Conservation (phyloP, 164 flowering plant genomes). For the Euptelea pleiosperma region DNA sequence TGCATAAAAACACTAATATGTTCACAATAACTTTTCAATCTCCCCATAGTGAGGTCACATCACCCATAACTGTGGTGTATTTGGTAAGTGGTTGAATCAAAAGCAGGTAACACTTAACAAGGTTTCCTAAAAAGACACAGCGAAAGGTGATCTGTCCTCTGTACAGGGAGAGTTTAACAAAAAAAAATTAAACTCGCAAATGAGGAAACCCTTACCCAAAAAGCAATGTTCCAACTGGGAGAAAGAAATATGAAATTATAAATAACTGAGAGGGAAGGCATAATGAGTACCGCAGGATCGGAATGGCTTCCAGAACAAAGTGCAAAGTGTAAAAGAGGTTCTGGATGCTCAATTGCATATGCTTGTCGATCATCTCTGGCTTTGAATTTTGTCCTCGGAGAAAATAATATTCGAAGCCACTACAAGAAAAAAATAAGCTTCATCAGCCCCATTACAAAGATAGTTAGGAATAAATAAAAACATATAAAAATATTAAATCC, state of each 20-base stretch:
- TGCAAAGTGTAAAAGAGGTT: constrained; percentile 86
- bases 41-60: no score
- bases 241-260: background rate
- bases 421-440: constrained; percentile 14
- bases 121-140: no score
- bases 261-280: background rate
- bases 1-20: no score
- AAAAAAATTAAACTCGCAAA: no score
- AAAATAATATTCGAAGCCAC: constrained; percentile 83
- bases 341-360: constrained; percentile 67
- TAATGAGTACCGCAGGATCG: constrained; percentile 82
- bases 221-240: background rate
- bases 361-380: constrained; percentile 60
- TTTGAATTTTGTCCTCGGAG: constrained; percentile 63
- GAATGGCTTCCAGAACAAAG: constrained; percentile 90
- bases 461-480: no score
- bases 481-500: no score
- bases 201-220: background rate
- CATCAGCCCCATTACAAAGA: background rate
- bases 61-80: no score
- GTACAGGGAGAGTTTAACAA: no score
- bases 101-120: no score
- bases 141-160: no score
- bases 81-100: no score
- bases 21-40: no score